phyloP scores from a whole-genome alignment of 495 filamentous ascomycete genomes.

The Physcia stellaris region DNA sequence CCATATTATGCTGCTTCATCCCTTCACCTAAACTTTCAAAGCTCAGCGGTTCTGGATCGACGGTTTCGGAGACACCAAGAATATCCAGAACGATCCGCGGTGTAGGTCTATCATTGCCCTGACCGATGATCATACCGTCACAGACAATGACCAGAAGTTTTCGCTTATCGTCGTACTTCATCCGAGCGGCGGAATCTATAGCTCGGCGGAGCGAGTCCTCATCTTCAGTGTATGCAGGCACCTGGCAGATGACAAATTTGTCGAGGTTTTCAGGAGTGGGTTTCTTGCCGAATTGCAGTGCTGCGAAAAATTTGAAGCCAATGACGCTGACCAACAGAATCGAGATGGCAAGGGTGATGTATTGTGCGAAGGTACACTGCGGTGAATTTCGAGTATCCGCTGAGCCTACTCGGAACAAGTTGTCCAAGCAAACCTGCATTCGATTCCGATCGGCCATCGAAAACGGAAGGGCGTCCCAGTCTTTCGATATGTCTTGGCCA shows the following conservation, averaged over 20 bases:
- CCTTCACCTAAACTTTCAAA: slow-evolving; percentile 96
- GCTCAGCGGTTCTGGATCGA: slow-evolving; percentile 94
- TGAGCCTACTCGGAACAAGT: slow-evolving; percentile 89
- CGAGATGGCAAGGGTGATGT: slow-evolving; percentile 84
- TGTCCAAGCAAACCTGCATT: slow-evolving; percentile 82
- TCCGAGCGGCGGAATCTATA: slow-evolving; percentile 89
- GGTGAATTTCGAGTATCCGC: slow-evolving; percentile 83
- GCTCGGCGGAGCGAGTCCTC: slow-evolving; percentile 93
- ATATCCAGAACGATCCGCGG: slow-evolving; percentile 96
- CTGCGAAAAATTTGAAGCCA: slow-evolving; percentile 91
- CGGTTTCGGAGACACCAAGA: slow-evolving; percentile 79
- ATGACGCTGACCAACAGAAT: slow-evolving; percentile 70
- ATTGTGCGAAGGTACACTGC: slow-evolving; percentile 76
- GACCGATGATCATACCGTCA: slow-evolving; percentile 98
- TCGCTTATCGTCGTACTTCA: slow-evolving; percentile 96
- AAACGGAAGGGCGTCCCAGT: slow-evolving; percentile 60
- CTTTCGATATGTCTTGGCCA: slow-evolving; percentile 70
- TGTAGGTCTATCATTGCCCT: slow-evolving; percentile 92
- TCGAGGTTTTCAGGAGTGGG: slow-evolving; percentile 89
- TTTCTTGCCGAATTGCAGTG: slow-evolving; percentile 84
- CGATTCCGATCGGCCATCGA: slow-evolving; percentile 34
- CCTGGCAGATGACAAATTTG: slow-evolving; percentile 96
- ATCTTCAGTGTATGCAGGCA: slow-evolving; percentile 95
- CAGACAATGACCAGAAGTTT: slow-evolving; percentile 91
- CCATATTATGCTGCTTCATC: slow-evolving; percentile 97